Evolutionary conservation across 352 stramenopile species (phyloP).

Genomic region (Pythium guiyangense): DNA sequence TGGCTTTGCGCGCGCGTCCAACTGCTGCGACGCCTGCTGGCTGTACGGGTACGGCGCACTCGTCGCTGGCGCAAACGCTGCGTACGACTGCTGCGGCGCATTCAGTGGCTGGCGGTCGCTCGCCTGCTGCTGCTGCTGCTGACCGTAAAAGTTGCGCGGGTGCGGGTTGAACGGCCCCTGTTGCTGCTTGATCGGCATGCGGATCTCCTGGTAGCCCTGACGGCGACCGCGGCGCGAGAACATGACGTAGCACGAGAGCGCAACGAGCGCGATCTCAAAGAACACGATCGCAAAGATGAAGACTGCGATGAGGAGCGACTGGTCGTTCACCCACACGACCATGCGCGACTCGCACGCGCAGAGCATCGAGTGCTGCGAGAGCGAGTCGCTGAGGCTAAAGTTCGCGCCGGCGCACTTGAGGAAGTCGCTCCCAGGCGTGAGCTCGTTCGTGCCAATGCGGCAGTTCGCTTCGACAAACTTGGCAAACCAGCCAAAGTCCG

Average conservation of each 20-base stretch:
- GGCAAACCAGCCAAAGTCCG: conserved; percentile 67
- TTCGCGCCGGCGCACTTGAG: conserved; percentile 59
- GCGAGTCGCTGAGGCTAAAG: conserved; percentile 55
- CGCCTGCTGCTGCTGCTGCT: conserved; percentile 13
- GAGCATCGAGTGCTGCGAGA: conserved; percentile 78
- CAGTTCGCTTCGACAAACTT: conserved; percentile 70
- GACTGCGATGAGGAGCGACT: conserved; percentile 68
- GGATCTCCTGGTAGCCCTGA: conserved; percentile 81
- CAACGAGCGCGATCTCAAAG: conserved; percentile 76
- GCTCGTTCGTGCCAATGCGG: conserved; percentile 47
- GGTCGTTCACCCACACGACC: conserved; percentile 77
- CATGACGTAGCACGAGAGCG: conserved; percentile 82
- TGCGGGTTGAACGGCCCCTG: conserved; percentile 73
- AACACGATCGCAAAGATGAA: conserved; percentile 78
- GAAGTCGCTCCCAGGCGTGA: conserved; percentile 55
- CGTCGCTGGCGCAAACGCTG: neutral
- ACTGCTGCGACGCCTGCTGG: neutral
- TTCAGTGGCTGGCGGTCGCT: conserved; percentile 35
- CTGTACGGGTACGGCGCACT: conserved; percentile 10
- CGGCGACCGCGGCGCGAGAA: conserved; percentile 61
- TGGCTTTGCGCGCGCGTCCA: conserved; percentile 2
- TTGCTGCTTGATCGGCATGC: conserved; percentile 70
- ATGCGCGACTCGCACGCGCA: conserved; percentile 78
- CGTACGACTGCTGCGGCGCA: conserved; percentile 26
- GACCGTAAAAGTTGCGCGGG: conserved; percentile 65